phyloP scores from a whole-genome alignment of 768 basidiomycete species.

The Royoungia palumana region DNA sequence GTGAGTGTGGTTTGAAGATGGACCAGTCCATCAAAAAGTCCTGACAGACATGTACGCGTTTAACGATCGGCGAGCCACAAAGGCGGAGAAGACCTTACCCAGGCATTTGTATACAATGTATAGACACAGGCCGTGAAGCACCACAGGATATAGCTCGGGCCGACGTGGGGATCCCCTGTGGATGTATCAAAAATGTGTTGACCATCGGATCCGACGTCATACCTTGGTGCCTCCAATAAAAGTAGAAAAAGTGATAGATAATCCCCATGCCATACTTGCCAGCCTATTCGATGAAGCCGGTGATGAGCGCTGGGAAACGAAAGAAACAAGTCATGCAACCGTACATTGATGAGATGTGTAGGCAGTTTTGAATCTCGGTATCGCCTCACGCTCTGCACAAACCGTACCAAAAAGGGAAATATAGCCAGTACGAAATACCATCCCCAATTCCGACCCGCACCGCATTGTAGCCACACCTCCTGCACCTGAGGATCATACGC shows the following conservation, averaged over 20 bases:
- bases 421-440: constrained; percentile 53
- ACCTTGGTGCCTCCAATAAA: constrained; percentile 72
- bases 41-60: constrained; percentile 35
- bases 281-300: constrained; percentile 44
- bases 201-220: background rate
- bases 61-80: background rate
- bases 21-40: constrained; percentile 97
- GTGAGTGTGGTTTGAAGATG: constrained; percentile 56
- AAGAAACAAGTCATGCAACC: constrained; percentile 16
- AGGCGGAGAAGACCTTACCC: constrained; percentile 50
- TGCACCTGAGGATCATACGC: constrained; percentile 37
- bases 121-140: constrained; percentile 60
- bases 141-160: constrained; percentile 63
- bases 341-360: constrained; percentile 85
- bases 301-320: background rate
- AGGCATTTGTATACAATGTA: constrained; percentile 68
- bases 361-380: constrained; percentile 69
- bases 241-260: constrained; percentile 63
- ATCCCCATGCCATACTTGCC: constrained; percentile 80
- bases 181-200: background rate
- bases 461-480: constrained; percentile 40
- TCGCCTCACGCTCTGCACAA: constrained; percentile 84
- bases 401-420: constrained; percentile 70
- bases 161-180: constrained; percentile 33
- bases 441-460: constrained; percentile 51